Base-by-base conservation (phyloP, 2,329 filamentous ascomycete species). In the Verticillium isaacii region DNA sequence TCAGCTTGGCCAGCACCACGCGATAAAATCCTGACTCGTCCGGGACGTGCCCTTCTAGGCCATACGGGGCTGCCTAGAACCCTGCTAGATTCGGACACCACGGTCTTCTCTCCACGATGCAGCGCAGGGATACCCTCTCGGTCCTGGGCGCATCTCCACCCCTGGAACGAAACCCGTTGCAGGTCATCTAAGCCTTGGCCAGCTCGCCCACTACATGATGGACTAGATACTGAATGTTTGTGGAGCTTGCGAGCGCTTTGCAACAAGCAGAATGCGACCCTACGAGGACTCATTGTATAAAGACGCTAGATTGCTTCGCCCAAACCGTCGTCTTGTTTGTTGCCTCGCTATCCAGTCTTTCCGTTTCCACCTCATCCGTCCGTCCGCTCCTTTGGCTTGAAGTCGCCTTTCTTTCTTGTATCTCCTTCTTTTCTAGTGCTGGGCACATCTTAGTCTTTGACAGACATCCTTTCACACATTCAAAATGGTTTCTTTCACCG, bases 401-500 rank as follows among this genome's bases (percentile, higher is more conserved):
- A 39, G 57, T 58, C 57, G 65, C 65, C 67, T 60, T 64, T 65
- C 63, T 61, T 61, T 61, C 56, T 64, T 61, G 61, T 61, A 61
- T 60, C 63, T 67, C 63, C 65, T 68, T 67, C 68, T 62, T 65
- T 70, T 69, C 67, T 65, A 68, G 60, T 66, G 64, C 54, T 67
- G 64, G 61, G 63, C 64, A 52, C 59, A 65, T 52, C 25, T 58
- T 41, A 3, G 57, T 58, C 57, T 58, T 58, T 58, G 57, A 58
- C 59, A 66, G 59, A 65, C 64, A 60, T 59, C 55, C 37, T 58
- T 65, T 25, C 60, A 64, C 63, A 60, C 57, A 59, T 63, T 63
- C 70, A 77, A 68, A 32, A 79, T 79, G 75, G 68, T 70, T 67
- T 75, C 73, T 56, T 69, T 71, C 63, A 70, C 70, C 41, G 71